These are phyloP conservation scores for Pachysolen tannophilus DNA, from an alignment of 805 yeast genomes.

Conservation along the genomic window DNA sequence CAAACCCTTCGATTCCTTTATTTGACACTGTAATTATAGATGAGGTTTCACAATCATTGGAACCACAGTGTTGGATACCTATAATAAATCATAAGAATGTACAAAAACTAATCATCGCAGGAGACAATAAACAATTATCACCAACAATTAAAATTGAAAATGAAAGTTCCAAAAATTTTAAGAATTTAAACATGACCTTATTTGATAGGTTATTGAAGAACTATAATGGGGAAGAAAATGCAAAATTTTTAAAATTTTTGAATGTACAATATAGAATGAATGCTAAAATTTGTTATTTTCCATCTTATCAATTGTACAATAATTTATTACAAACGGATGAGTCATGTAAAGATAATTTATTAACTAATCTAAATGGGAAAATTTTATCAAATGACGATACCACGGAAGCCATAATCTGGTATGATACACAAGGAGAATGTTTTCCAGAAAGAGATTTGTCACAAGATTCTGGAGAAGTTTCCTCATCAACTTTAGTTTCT, in stretches of 20 bases:
- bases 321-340: constrained; percentile 55
- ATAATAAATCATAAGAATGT: constrained; percentile 50
- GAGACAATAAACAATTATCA: constrained; percentile 88
- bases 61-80: constrained; percentile 97
- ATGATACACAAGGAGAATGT: constrained; percentile 89
- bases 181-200: constrained; percentile 52
- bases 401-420: constrained; percentile 58
- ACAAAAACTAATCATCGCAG: constrained; percentile 69
- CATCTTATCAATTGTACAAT: constrained; percentile 59
- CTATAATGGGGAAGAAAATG: constrained; percentile 32
- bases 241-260: constrained; percentile 46
- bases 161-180: constrained; percentile 28
- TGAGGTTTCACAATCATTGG: constrained; percentile 90
- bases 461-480: constrained; percentile 14
- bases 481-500: constrained; percentile 18
- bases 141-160: constrained; percentile 71
- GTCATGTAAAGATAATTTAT: constrained; percentile 41
- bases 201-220: constrained; percentile 68
- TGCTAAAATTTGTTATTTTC: constrained; percentile 64
- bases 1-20: constrained; percentile 19
- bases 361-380: constrained; percentile 49
- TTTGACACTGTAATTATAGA: constrained; percentile 85
- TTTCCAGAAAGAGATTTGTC: constrained; percentile 52
- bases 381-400: constrained; percentile 49
- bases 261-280: constrained; percentile 88